Base-by-base conservation (phyloP, 2,329 filamentous ascomycete genomes). In the Hortaea sp. region DNA sequence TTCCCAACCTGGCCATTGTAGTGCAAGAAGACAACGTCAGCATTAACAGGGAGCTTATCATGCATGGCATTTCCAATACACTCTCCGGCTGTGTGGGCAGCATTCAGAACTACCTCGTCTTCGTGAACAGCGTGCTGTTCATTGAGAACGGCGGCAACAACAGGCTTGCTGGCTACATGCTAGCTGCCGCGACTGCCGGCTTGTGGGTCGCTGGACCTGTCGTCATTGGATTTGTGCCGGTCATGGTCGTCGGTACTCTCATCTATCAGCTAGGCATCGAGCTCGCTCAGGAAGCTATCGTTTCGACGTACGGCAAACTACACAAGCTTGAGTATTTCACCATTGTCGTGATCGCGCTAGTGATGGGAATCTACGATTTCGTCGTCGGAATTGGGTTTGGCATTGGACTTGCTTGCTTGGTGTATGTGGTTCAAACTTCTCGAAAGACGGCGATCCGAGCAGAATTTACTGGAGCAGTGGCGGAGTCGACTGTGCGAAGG, bases 321-420 rank as follows among this genome's bases (percentile, higher is more conserved):
- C 87, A 94, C 63, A 70, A 77, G 44, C 78, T 90, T 9, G 92
- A 98, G 62, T 98, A 95, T 63, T 63, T 92, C 31, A 98, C 92
- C 5, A 82, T 95, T 40, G 70, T 95, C 46, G 80, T 81, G 34
- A 97, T 97, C 53, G 88, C 95, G 1, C 70, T 95, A 13, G 87
- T 94, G 35, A 98, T 98, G 92, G 92, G 92, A 1, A 81, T 88
- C 7, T 90, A 94, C 68, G 92, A 98, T 66, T 98, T 98, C 61
- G 92, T 98, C 4, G 80, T 88, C 29, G 92, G 92, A 13, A 95
- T 98, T 39, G 81, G 92, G 7, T 78, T 95, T 29, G 92, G 92
- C 4, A 94, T 98, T 45, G 75, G 94, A 1, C 73, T 98, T 39
- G 92, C 92, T 0, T 97, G 94, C 61, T 77, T 94, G 27, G 90